These are phyloP conservation scores for Cryphonectria parasitica DNA, from an alignment of 2,329 filamentous ascomycete genomes.

Conservation along the genomic window DNA sequence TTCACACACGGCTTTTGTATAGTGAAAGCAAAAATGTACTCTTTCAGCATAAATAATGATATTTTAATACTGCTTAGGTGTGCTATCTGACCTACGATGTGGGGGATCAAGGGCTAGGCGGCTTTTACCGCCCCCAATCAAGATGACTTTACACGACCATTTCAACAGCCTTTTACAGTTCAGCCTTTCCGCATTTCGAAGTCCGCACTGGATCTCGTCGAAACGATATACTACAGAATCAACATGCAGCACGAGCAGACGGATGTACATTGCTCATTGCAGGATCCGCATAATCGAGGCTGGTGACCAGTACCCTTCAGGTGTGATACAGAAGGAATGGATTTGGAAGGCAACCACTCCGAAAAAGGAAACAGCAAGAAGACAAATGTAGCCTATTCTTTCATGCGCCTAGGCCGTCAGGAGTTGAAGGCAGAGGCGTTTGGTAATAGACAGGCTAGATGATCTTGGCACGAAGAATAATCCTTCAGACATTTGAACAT, in stretches of 20 bases:
- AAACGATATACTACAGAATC: background rate
- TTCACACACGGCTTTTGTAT: too few relatives aligned
- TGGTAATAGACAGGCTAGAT: constrained; percentile 59
- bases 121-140: background rate
- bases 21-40: background rate
- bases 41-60: background rate
- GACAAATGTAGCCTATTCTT: constrained; percentile 52
- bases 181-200: background rate
- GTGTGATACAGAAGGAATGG: background rate
- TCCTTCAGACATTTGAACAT: constrained; percentile 62
- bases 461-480: constrained; percentile 59
- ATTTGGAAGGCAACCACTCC: background rate
- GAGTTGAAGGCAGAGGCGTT: constrained; percentile 50
- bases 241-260: background rate
- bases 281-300: background rate
- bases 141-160: background rate
- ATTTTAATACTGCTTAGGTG: background rate
- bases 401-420: constrained; percentile 56
- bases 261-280: background rate
- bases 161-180: background rate
- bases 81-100: background rate
- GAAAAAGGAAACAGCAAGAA: background rate
- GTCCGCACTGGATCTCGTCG: background rate
- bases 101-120: background rate
- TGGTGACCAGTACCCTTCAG: background rate